Percentiles rank a stretch among this genome's conserved stretches.
phyloP scores from a whole-genome alignment of 495 filamentous ascomycete genomes.

The Lasiosphaeris hirsuta region DNA sequence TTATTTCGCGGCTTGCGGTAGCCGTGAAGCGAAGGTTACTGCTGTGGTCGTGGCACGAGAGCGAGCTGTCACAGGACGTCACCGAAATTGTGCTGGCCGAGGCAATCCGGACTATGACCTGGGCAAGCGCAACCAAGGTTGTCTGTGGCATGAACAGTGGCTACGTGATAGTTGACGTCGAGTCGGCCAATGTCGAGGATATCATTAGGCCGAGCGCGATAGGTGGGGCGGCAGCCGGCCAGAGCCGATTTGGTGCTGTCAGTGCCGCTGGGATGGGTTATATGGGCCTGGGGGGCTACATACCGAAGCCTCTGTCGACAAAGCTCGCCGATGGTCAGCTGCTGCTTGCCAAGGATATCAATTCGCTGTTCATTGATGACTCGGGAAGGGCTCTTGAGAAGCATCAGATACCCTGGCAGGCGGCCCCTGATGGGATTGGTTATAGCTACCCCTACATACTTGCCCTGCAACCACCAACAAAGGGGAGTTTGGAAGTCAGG shows the following conservation, averaged over 20 bases:
- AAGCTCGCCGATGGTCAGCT: constrained; percentile 78
- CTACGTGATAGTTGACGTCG: constrained; percentile 86
- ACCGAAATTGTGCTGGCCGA: constrained; percentile 76
- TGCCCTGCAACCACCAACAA: constrained; percentile 75
- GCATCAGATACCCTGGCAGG: constrained; percentile 85
- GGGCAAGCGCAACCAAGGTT: constrained; percentile 80
- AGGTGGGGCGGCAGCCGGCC: constrained; percentile 59
- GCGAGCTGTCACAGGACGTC: constrained; percentile 72
- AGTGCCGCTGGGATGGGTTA: constrained; percentile 81
- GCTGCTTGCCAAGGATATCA: constrained; percentile 90
- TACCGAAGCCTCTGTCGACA: constrained; percentile 84
- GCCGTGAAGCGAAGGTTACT: constrained; percentile 86
- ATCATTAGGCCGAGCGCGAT: constrained; percentile 76
- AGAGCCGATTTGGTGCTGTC: constrained; percentile 60
- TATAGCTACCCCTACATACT: constrained; percentile 96
- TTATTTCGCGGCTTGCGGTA: constrained; percentile 85
- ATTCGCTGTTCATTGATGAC: constrained; percentile 84
- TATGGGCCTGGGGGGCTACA: constrained; percentile 86
- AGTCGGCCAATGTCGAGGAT: constrained; percentile 64
- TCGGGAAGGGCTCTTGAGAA: constrained; percentile 79
- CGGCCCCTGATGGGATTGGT: constrained; percentile 83
- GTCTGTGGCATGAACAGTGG: constrained; percentile 84
- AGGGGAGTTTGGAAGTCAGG: constrained; percentile 83
- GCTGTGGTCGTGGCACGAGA: constrained; percentile 93
- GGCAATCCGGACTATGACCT: constrained; percentile 77